Evolutionary conservation across 2,329 filamentous ascomycete species (phyloP), one percentile per base, ranked within the genome.

Genomic region (Niveomyces coronatus): DNA sequence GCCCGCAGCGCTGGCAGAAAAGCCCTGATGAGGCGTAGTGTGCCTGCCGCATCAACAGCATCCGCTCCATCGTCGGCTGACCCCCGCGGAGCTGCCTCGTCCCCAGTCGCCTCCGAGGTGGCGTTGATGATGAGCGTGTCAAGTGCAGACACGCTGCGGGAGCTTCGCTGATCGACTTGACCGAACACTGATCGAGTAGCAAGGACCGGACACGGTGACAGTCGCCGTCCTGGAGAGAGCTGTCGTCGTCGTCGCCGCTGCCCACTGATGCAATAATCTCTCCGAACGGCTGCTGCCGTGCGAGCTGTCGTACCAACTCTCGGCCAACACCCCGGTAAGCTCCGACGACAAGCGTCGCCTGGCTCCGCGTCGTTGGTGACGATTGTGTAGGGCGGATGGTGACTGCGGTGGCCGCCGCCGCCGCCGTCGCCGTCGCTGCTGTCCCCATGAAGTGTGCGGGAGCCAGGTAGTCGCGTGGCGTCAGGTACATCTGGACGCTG

Each of bases 101-200:
- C 18, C 13, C 35, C 40, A 9, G 38, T 24, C n/a, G n/a, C n/a
- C n/a, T n/a, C n/a, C n/a, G n/a, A n/a, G 17, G 40, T 35, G 18
- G 35, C 40, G 20, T 42, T 38, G 26, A 42, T 19, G 20, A 42
- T 38, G 35, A 42, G 40, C 14, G 40, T 42, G 40, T 42, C 40
- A 15, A 42, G 34, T 14, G 35, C 30, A 11, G n/a, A 14, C 15
- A 42, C 31, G 19, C n/a, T 11, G 13, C 15, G 4, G 8, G 40
- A 2, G 40, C 40, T 13, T 36, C 40, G 26, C n/a, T 10, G n/a
- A 42, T 18, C n/a, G 40, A 37, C 19, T 42, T 36, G 31, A 15
- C 19, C 23, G 26, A 34, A 9, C 29, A 34, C 35, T 38, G 40
- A 27, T 42, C 40, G 9, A 42, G 19, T 6, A 22, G 31, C 24